Conservation (phyloP, 2,329 filamentous ascomycete species). For the Beauveria bassiana region DNA sequence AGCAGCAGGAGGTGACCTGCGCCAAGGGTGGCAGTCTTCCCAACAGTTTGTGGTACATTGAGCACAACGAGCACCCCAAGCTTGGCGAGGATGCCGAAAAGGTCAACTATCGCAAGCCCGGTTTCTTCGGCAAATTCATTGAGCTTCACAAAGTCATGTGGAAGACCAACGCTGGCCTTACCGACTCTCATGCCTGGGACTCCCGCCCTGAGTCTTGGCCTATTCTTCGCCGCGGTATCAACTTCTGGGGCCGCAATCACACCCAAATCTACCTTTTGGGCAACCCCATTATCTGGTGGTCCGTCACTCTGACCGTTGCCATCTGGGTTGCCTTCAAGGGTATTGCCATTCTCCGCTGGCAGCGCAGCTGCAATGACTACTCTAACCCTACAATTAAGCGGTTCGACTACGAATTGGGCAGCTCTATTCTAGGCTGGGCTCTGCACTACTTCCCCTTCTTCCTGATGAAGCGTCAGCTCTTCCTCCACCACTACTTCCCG, state of each 20-base stretch:
- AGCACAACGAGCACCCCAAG: slow-evolving; percentile 78
- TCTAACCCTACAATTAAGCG: slow-evolving; percentile 77
- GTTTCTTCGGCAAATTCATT: slow-evolving; percentile 97
- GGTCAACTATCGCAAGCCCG: slow-evolving; percentile 90
- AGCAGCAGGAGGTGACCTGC: slow-evolving; percentile 99
- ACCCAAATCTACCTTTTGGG: slow-evolving; percentile 95
- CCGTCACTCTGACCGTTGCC: slow-evolving; percentile 67
- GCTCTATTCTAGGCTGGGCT: slow-evolving; percentile 84
- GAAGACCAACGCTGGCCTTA: slow-evolving; percentile 92
- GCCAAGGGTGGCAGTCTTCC: slow-evolving; percentile 84
- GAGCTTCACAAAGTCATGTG: slow-evolving; percentile 98
- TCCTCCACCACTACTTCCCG: slow-evolving; percentile 97
- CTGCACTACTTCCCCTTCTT: slow-evolving; percentile 99
- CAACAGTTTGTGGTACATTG: slow-evolving; percentile 96
- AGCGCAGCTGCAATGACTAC: slow-evolving; percentile 87
- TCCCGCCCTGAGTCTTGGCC: slow-evolving; percentile 93
- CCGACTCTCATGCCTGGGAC: slow-evolving; percentile 97
- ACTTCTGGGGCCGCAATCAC: slow-evolving; percentile 95
- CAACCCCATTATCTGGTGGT: slow-evolving; percentile 94
- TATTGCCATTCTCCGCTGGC: slow-evolving; percentile 83
- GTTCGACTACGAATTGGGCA: slow-evolving; percentile 95
- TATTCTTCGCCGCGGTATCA: slow-evolving; percentile 85
- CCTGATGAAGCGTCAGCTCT: slow-evolving; percentile 95
- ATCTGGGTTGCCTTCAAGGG: slow-evolving; percentile 81
- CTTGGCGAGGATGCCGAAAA: slow-evolving; percentile 73